Conservation (phyloP, 2,329 filamentous ascomycete species). For the Aspergillus sp. region DNA sequence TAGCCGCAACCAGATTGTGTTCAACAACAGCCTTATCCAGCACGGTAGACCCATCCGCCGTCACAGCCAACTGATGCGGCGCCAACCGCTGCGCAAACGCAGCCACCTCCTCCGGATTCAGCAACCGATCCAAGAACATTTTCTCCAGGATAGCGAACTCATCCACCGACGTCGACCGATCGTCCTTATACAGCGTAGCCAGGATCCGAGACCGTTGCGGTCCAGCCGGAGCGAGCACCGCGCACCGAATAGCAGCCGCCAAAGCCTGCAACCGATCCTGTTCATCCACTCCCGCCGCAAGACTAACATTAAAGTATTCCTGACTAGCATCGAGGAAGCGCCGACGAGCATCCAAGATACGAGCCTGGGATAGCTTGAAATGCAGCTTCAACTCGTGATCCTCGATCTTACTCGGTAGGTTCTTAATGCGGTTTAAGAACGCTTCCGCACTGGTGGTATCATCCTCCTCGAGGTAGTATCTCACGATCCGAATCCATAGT, state of each 20-base stretch:
- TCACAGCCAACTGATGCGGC: conserved; percentile 87
- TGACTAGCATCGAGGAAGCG: conserved; percentile 85
- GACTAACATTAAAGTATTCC: conserved; percentile 84
- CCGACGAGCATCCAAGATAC: conserved; percentile 87
- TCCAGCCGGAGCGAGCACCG: conserved; percentile 87
- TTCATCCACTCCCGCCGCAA: conserved; percentile 76
- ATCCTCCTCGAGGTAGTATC: conserved; percentile 91
- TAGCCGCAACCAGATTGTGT: conserved; percentile 89
- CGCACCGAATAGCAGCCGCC: conserved; percentile 84
- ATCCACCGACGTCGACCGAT: conserved; percentile 71
- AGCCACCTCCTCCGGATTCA: conserved; percentile 78
- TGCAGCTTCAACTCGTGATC: conserved; percentile 75
- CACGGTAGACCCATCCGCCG: conserved; percentile 87
- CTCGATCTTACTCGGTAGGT: conserved; percentile 74
- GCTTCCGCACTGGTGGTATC: conserved; percentile 81
- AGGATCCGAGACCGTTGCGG: conserved; percentile 79
- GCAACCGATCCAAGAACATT: conserved; percentile 89
- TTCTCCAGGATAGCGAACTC: conserved; percentile 93
- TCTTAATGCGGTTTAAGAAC: conserved; percentile 94
- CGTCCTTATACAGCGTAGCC: conserved; percentile 88
- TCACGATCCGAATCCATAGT: conserved; percentile 91
- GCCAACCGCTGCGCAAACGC: conserved; percentile 79
- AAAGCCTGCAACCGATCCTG: conserved; percentile 83
- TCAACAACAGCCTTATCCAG: conserved; percentile 91
- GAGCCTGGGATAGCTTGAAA: conserved; percentile 88